These are phyloP conservation scores for Fagus crenata DNA, from an alignment of 306 rosid genomes.

Conservation along the genomic window DNA sequence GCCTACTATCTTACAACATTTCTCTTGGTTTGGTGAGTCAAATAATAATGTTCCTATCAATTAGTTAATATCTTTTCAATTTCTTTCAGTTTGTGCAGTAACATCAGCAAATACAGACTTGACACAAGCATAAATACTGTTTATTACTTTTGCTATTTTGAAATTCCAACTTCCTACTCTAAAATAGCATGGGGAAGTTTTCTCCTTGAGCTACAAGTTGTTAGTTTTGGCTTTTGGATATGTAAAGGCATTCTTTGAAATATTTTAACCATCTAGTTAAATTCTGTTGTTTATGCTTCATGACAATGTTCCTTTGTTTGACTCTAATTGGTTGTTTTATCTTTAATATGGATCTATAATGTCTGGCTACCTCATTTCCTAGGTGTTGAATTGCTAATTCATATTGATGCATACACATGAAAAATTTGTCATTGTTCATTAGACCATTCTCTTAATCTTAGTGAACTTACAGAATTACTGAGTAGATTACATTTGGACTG, in stretches of 20 bases:
- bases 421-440: no score
- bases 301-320: not conserved
- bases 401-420: no score
- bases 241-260: not conserved
- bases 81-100: not conserved
- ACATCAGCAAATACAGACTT: not conserved
- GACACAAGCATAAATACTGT: not conserved
- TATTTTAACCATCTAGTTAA: not conserved
- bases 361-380: no score
- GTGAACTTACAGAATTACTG: no score
- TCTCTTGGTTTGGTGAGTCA: slow-evolving; percentile 79
- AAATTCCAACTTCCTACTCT: not conserved
- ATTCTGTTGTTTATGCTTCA: not conserved
- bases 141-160: not conserved
- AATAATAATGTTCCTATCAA: not conserved
- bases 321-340: not conserved
- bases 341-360: not conserved
- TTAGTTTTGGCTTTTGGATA: no score
- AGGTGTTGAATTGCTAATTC: no score
- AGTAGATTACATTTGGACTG: no score
- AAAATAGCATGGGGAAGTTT: not conserved
- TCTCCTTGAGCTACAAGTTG: not conserved
- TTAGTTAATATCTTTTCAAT: not conserved
- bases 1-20: slow-evolving; percentile 79
- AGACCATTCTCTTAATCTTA: no score